Conservation (phyloP, 2,329 filamentous ascomycete genomes). For the Calonectria pteridis region DNA sequence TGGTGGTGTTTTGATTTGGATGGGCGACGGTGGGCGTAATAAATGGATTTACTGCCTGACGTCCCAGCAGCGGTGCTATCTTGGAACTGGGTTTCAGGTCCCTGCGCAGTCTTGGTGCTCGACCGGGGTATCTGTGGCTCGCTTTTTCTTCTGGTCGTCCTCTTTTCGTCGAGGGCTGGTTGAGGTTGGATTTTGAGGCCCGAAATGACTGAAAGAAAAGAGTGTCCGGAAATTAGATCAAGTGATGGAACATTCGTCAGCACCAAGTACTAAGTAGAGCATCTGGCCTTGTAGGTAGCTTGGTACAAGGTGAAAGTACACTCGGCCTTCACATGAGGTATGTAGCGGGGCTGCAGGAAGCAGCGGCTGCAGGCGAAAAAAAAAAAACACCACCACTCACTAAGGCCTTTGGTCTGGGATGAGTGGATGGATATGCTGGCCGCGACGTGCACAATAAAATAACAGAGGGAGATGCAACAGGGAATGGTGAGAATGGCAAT, state of each 20-base stretch:
- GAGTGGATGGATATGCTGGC: background rate
- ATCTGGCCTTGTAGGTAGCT: background rate
- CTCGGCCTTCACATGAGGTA: slow-evolving; percentile 1
- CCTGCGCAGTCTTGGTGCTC: slow-evolving; percentile 13
- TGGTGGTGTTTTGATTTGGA: slow-evolving; percentile 20
- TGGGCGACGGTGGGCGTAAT: background rate
- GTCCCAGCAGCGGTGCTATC: background rate
- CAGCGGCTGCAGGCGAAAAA: slow-evolving; percentile 11
- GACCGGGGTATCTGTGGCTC: background rate
- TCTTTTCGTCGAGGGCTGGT: background rate
- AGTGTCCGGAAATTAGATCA: background rate
- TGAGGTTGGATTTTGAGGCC: slow-evolving; percentile 1
- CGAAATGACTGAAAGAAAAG: background rate
- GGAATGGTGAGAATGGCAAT: background rate
- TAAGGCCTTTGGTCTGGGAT: background rate
- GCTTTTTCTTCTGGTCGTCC: background rate
- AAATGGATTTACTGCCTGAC: background rate
- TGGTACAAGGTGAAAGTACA: slow-evolving; percentile 6
- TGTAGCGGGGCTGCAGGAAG: background rate
- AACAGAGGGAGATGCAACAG: background rate
- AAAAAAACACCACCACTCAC: slow-evolving; percentile 2
- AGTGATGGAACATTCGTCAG: background rate
- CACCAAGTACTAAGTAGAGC: background rate
- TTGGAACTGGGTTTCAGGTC: slow-evolving; percentile 16
- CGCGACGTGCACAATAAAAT: background rate